Conservation (phyloP, 805 yeast species). For the Saturnispora dispora region DNA sequence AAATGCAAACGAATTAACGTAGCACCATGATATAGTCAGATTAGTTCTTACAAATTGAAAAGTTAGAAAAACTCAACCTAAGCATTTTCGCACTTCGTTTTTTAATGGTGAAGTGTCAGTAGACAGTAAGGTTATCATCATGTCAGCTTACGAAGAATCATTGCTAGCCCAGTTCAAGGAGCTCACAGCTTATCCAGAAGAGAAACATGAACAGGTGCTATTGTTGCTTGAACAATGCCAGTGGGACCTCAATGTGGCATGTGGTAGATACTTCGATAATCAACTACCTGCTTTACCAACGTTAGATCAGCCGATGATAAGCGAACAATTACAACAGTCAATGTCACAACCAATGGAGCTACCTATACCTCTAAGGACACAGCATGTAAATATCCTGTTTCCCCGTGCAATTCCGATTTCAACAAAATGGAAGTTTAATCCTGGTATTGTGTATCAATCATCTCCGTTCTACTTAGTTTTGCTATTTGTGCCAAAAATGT, state of each 20-base stretch:
- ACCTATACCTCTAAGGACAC: slow-evolving; percentile 14
- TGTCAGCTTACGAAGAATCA: slow-evolving; percentile 31
- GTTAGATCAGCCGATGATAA: neutral
- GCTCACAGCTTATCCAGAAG: slow-evolving; percentile 38
- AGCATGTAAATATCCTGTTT: slow-evolving; percentile 21
- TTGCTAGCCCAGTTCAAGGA: slow-evolving; percentile 40
- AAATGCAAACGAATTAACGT: too few relatives aligned
- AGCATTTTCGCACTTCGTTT: neutral
- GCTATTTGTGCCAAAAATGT: slow-evolving; percentile 45
- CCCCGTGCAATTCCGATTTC: slow-evolving; percentile 30
- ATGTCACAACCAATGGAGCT: neutral
- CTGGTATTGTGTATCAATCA: slow-evolving; percentile 18
- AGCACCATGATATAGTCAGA: too few relatives aligned
- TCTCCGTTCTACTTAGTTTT: slow-evolving; percentile 39
- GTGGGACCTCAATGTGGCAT: slow-evolving; percentile 54
- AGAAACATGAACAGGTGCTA: slow-evolving; percentile 38
- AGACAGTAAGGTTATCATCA: neutral
- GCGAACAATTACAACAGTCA: neutral
- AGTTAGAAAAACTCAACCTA: neutral
- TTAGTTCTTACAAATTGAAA: neutral
- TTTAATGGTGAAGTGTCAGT: neutral
- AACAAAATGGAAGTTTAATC: slow-evolving; percentile 29
- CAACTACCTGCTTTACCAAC: neutral
- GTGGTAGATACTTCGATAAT: slow-evolving; percentile 54
- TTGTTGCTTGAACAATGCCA: slow-evolving; percentile 41